Evolutionary conservation across 495 filamentous ascomycete species (phyloP).

Genomic region (Hypoxylon rickii): DNA sequence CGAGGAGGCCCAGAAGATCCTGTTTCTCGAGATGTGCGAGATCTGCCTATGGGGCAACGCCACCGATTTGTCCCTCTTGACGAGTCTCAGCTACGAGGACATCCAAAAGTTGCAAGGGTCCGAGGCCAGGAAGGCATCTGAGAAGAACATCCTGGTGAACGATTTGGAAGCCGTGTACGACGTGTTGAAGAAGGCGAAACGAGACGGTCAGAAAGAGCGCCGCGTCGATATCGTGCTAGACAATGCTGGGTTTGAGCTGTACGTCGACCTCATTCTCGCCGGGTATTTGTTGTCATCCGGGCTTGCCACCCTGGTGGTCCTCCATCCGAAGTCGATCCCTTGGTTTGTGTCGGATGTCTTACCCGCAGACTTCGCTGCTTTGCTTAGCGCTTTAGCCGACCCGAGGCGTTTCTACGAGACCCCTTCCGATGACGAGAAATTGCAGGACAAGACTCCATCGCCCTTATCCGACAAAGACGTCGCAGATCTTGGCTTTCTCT

Average conservation of each 20-base stretch:
- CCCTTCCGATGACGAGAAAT: conserved; percentile 66
- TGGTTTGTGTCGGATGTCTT: conserved; percentile 98
- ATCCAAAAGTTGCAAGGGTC: conserved; percentile 95
- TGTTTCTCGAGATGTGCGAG: conserved; percentile 94
- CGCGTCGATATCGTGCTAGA: conserved; percentile 92
- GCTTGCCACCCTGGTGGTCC: conserved; percentile 82
- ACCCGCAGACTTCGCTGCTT: conserved; percentile 77
- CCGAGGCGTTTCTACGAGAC: conserved; percentile 77
- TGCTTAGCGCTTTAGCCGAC: conserved; percentile 75
- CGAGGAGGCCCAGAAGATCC: conserved; percentile 70
- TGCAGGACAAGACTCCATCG: conserved; percentile 56
- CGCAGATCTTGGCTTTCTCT: conserved; percentile 72
- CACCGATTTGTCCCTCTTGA: conserved; percentile 90
- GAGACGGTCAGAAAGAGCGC: conserved; percentile 59
- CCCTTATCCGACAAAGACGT: conserved; percentile 69
- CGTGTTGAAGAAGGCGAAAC: conserved; percentile 67
- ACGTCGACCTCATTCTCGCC: conserved; percentile 87
- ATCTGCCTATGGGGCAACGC: conserved; percentile 99
- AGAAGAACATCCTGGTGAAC: conserved; percentile 88
- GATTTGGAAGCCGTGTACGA: conserved; percentile 76
- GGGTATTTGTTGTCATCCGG: conserved; percentile 83
- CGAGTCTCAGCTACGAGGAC: conserved; percentile 88
- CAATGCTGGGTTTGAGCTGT: conserved; percentile 96
- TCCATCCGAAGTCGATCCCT: conserved; percentile 91
- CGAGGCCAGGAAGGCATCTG: conserved; percentile 77